Evolutionary conservation across 1,284 basidiomycete species (phyloP).

Genomic region (Cutaneotrichosporon daszewskae): DNA sequence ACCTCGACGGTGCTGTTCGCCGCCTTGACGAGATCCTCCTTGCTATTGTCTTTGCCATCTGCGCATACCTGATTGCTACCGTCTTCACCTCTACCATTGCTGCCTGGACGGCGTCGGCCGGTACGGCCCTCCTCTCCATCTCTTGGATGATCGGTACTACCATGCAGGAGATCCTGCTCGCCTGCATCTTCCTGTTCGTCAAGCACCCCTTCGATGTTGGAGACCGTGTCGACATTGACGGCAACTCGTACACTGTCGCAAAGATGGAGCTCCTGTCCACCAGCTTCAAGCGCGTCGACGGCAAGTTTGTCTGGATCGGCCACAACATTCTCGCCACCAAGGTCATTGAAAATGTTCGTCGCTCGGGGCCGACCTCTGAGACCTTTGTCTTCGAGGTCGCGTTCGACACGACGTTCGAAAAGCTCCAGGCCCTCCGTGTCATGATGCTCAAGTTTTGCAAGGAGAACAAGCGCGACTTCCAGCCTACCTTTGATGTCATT

Average conservation of each 20-base stretch:
- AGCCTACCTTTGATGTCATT: conserved; percentile 61
- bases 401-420: conserved; percentile 73
- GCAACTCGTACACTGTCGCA: conserved; percentile 65
- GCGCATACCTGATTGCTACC: conserved; percentile 67
- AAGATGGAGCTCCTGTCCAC: conserved; percentile 80
- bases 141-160: conserved; percentile 80
- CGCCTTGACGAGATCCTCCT: conserved; percentile 52
- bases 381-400: conserved; percentile 71
- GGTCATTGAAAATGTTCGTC: conserved; percentile 54
- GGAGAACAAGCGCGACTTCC: conserved; percentile 64
- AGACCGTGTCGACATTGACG: conserved; percentile 60
- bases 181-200: conserved; percentile 74
- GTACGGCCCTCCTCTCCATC: conserved; percentile 74
- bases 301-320: conserved; percentile 59
- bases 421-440: conserved; percentile 69
- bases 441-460: conserved; percentile 78
- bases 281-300: conserved; percentile 50
- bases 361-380: conserved; percentile 50
- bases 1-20: conserved; percentile 82
- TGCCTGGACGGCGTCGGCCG: conserved; percentile 70
- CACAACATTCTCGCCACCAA: conserved; percentile 59
- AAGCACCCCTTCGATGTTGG: conserved; percentile 81
- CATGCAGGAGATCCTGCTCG: conserved; percentile 51
- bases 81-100: conserved; percentile 65
- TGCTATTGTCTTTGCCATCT: conserved; percentile 56